Evolutionary conservation across 805 yeast genomes (phyloP), one percentile per base, ranked within the genome.

Genomic region (Spathaspora hagerdaliae): DNA sequence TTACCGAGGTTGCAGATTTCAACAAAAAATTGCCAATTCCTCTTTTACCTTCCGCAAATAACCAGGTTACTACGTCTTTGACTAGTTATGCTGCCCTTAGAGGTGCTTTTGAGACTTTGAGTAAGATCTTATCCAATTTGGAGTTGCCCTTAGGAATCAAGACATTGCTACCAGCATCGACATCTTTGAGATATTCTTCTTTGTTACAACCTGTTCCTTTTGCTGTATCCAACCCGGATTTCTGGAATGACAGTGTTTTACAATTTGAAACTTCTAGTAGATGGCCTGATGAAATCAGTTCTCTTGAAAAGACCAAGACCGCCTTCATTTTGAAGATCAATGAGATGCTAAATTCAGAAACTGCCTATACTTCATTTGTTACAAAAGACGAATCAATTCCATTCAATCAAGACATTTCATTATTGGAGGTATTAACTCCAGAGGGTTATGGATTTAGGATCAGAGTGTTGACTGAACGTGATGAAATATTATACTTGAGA

Each of bases 231-330:
- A 82, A 78, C 53, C 90, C 89, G 5, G 87, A 85, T 57, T 87
- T 85, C 58, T 81, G 88, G 72, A 87, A 85, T 55, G 91, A 87
- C 38, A 82, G 84, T 12, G 75, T 94, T 8, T 61, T 94, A 33
- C 96, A 91, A 64, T 88, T 94, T 63, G 99, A 94, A 67, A 73
- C 87, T 3, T 87, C 96, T 2, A 75, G 79, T n/a, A 82, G 82
- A 61, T 94, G 99, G 99, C 99, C 99, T 2, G 96, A 87, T 63
- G 97, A 94, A 61, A 61, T 89, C 6, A 67, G 74, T 35, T 90
- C 97, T 2, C 67, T 90, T 44, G 98, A 94, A 62, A 83, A 85
- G 57, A 85, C 96, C 12, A 94, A 94, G 59, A 80, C 95, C 31
- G 98, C 98, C 7, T 88, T 94, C 54, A 68, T 92, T 55, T 61